Evolutionary conservation across 441 rosid genomes (phyloP), one percentile per base, ranked within the genome.

Genomic region (Theobroma grandiflorum): DNA sequence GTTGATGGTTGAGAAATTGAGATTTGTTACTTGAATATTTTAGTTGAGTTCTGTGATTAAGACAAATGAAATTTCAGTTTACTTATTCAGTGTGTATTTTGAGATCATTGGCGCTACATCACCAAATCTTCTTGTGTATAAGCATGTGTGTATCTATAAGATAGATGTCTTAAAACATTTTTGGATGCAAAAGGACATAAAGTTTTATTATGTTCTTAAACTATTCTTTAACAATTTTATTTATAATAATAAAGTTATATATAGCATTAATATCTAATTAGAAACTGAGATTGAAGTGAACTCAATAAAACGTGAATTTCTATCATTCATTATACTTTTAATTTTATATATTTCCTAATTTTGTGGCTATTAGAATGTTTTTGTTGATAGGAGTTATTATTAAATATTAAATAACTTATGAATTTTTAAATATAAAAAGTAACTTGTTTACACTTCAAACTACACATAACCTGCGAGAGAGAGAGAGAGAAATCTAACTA

Each of bases 11-110:
- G 11, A 33, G 63, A 71, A 71, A 6, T 35, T 52, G 62, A 18
- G 7, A 52, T 72, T 72, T 72, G 75, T 52, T 14, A 72, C 75
- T 71, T 38, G 1, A 18, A 18, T 72, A 62, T 35, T 35, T 70
- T 11, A 26, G 9, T 47, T 70, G 12, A 70, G 71, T 38, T 40
- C 3, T 42, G 16, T 11, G 52, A n/a, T 67, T 11, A 42, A 10
- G 2, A 22, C 26, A 11, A 42, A 18, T 42, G 16, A n/a, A 42
- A 42, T 9, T 66, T 42, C 50, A n/a, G 8, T n/a, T 67, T n/a
- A 42, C 16, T 42, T 67, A 67, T 42, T 42, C 47, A 7, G 6
- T 67, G 8, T 42, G 42, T 67, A 20, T 42, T 40, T 42, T 40
- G 49, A 11, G 16, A 67, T 67, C 16, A 67, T 12, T 42, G 35